Evolutionary conservation across 306 rosid species (phyloP), one percentile per base, ranked within the genome.

Genomic region (Clitoria ternatea): DNA sequence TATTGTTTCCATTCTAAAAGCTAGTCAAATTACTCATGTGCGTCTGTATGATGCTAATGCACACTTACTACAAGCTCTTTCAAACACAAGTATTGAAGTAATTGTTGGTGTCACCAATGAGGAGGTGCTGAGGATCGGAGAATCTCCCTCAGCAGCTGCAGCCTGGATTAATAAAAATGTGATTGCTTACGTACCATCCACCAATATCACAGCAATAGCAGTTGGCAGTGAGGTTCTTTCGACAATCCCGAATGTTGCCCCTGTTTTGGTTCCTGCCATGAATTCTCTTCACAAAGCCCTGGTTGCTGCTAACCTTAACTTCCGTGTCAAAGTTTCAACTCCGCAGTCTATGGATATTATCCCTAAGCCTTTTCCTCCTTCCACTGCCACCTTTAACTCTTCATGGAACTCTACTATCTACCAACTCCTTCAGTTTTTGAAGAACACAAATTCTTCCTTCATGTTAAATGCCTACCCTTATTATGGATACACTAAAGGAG

Each of bases 151-250:
- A 10, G 84, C 71, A 65, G 99, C 99, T 4, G 99, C 97, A 45
- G 89, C 90, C 5, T 95, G 99, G 99, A 56, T 91, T 63, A 95
- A 91, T 62, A 91, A 86, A 86, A 95, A 95, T 50, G 93, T 95
- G 10, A 81, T 82, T 18, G 91, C 99, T 61, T 86, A 91, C 55
- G 74, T 89, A 81, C 99, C 99, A 2, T 79, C 86, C 56, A 91
- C 97, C 67, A 95, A 91, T 77, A 95, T 95, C 71, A 95, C 97
- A 0, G 86, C 91, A 72, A 77, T 95, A 75, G 91, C 96, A 5
- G 99, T 91, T 57, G 99, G 99, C 74, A 95, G 99, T 23, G 96
- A 91, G 82, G 99, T 95, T 81, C 96, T 95, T 74, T 83, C 90
- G 19, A 32, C 89, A 50, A 72, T 91, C 54, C 99, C 97, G 9